These are phyloP conservation scores for Carex scoparia DNA, from an alignment of 176 grass and related monocot genomes.

Conservation along the genomic window DNA sequence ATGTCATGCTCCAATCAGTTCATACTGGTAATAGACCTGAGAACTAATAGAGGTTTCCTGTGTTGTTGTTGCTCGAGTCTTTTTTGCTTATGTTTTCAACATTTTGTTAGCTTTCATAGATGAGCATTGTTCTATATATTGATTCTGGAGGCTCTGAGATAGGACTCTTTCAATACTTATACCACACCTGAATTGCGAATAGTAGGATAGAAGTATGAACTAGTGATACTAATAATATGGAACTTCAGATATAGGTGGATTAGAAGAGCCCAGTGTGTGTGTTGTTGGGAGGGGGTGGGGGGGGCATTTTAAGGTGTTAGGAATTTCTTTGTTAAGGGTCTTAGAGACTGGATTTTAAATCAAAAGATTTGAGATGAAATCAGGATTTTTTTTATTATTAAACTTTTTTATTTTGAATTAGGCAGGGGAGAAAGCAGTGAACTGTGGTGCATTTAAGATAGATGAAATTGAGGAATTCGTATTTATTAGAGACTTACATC, in stretches of 20 bases:
- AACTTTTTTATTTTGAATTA: conserved; percentile 12
- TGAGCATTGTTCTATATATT: neutral
- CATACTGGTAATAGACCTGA: neutral
- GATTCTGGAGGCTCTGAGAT: neutral
- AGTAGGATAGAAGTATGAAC: neutral
- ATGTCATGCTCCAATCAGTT: neutral
- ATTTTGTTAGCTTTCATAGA: neutral
- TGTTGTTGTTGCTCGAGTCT: neutral
- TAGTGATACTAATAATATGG: neutral
- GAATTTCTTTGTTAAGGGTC: neutral
- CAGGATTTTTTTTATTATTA: neutral
- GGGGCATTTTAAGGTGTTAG: no score
- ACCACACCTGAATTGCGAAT: neutral
- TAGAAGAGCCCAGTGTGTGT: neutral
- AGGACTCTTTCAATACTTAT: neutral
- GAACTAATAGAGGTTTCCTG: neutral
- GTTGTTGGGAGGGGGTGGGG: no score
- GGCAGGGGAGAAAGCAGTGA: conserved; percentile 86
- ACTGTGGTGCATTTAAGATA: conserved; percentile 55
- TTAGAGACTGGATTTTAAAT: neutral
- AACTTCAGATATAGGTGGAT: neutral
- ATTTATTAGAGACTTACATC: conserved; percentile 62
- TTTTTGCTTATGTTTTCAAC: neutral
- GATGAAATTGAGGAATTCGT: conserved; percentile 67
- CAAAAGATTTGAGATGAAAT: neutral